Conservation (phyloP, 305 asterid genomes). For the Petunia hybrid region DNA sequence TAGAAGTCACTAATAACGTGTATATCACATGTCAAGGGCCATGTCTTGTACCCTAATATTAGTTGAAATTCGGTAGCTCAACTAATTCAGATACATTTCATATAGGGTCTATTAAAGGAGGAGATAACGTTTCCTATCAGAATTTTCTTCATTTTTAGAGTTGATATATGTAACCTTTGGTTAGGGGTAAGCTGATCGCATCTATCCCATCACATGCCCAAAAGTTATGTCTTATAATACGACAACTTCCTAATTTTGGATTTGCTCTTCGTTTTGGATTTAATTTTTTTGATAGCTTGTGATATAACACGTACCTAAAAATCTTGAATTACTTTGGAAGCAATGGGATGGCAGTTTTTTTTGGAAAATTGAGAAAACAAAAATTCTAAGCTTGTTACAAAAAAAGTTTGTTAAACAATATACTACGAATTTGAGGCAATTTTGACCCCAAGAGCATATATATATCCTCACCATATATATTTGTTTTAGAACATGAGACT, state of each 20-base stretch:
- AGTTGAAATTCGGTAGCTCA: background rate
- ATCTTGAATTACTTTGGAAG: background rate
- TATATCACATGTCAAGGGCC: slow-evolving; percentile 21
- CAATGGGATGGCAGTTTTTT: background rate
- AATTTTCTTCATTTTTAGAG: too few relatives aligned
- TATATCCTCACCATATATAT: too few relatives aligned
- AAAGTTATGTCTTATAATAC: too few relatives aligned
- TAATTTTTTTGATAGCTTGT: background rate
- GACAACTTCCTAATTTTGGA: too few relatives aligned
- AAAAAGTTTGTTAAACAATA: too few relatives aligned
- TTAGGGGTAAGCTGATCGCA: too few relatives aligned
- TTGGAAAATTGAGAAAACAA: background rate
- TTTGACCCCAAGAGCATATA: background rate
- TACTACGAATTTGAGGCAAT: background rate
- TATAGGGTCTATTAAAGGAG: too few relatives aligned
- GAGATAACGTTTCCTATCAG: too few relatives aligned
- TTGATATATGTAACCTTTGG: too few relatives aligned
- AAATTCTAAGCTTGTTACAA: background rate
- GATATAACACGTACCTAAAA: background rate
- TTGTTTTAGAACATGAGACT: too few relatives aligned
- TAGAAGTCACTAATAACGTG: slow-evolving; percentile 6
- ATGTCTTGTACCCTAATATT: background rate
- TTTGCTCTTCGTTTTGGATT: too few relatives aligned
- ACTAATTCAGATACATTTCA: background rate
- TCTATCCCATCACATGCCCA: too few relatives aligned